Percentiles rank a stretch among this genome's conserved stretches.
Evolutionary conservation across 345 rosid genomes (phyloP).

Genomic region (Jatropha curcas): DNA sequence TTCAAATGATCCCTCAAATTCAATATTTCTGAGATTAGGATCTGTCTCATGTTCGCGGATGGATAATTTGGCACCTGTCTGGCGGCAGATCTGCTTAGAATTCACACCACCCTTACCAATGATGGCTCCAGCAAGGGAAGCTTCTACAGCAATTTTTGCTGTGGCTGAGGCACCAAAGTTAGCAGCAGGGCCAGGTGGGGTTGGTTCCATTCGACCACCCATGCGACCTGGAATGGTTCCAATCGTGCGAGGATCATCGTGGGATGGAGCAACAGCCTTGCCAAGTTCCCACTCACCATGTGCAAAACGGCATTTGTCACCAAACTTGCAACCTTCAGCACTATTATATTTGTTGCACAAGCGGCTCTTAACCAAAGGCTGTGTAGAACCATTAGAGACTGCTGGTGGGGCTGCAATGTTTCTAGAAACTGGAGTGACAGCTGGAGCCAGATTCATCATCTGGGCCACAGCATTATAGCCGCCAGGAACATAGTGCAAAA

Average conservation of each 20-base stretch:
- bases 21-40: constrained; percentile 66
- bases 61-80: constrained; percentile 73
- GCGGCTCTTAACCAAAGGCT: constrained; percentile 45
- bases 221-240: constrained; percentile 48
- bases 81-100: constrained; percentile 76
- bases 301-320: constrained; percentile 72
- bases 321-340: constrained; percentile 75
- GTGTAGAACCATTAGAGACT: constrained; percentile 40
- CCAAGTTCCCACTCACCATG: constrained; percentile 82
- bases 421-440: constrained; percentile 49
- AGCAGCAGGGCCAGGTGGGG: constrained; percentile 46
- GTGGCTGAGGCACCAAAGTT: constrained; percentile 80
- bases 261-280: constrained; percentile 42
- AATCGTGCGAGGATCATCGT: constrained; percentile 50
- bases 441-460: constrained; percentile 62
- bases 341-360: constrained; percentile 60
- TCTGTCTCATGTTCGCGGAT: constrained; percentile 71
- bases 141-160: constrained; percentile 83
- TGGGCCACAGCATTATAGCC: constrained; percentile 80
- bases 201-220: constrained; percentile 44
- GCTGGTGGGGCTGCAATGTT: constrained; percentile 39
- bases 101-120: constrained; percentile 83
- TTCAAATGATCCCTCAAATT: constrained; percentile 82
- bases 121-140: constrained; percentile 81
- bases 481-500: constrained; percentile 78